These are phyloP conservation scores for Haplosporangium sp. DNA, from an alignment of 371 early-diverging fungal genomes.

Conservation along the genomic window DNA sequence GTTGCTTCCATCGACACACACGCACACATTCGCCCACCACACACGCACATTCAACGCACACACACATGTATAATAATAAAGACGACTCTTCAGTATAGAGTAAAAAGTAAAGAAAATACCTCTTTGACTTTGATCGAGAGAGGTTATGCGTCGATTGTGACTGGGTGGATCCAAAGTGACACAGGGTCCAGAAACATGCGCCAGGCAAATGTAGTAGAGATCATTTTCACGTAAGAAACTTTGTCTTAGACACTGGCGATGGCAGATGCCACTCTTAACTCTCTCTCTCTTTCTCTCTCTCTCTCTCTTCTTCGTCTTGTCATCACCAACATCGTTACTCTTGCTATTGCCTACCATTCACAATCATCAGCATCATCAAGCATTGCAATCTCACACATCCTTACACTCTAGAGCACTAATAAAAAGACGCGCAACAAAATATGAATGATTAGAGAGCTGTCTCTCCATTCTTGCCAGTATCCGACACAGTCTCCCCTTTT, in stretches of 20 bases:
- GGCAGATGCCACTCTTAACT: background rate
- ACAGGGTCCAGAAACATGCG: constrained; percentile 4
- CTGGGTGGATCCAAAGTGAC: background rate
- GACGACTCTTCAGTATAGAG: too few species aligned
- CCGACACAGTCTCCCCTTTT: background rate
- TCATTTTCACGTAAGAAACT: background rate
- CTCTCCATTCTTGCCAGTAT: constrained; percentile 1
- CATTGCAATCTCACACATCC: background rate
- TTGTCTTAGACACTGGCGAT: too few species aligned
- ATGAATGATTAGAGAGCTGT: background rate
- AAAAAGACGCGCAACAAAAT: background rate
- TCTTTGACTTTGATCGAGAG: too few species aligned
- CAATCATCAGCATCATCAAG: background rate
- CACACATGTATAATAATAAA: too few species aligned
- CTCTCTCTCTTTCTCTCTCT: background rate
- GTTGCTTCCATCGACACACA: background rate
- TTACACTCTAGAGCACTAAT: background rate
- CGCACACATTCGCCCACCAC: too few species aligned
- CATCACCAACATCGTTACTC: background rate
- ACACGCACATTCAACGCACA: too few species aligned
- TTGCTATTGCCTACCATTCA: background rate
- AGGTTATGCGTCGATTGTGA: too few species aligned
- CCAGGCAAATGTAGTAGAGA: background rate
- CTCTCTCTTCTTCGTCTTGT: background rate
- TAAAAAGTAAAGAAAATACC: too few species aligned